A percentile compares a stretch with the other conserved stretches of the same genome.
phyloP scores from a whole-genome alignment of 2,329 filamentous ascomycete species.

The Beauveria rudraprayagi region DNA sequence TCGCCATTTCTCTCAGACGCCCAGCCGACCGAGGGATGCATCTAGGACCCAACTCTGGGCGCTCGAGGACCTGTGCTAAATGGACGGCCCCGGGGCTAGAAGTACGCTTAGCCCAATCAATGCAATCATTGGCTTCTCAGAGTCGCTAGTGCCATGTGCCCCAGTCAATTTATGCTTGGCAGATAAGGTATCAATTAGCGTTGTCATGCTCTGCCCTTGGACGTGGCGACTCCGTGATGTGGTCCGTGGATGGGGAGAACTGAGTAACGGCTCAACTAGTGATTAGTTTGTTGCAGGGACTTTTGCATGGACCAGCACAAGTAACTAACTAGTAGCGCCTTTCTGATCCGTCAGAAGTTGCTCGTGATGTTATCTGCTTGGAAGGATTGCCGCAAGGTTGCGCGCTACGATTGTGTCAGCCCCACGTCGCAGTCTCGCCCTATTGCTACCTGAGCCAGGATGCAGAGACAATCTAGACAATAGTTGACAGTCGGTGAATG shows the following conservation, averaged over 20 bases:
- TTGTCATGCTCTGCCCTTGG: neutral
- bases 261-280: neutral
- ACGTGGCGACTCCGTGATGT: neutral
- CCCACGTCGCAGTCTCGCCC: neutral
- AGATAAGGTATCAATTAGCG: slow-evolving; percentile 9
- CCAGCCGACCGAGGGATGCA: neutral
- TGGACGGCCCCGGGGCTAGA: neutral
- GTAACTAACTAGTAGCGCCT: neutral
- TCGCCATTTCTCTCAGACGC: neutral
- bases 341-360: neutral
- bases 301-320: neutral
- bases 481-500: neutral
- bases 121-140: neutral
- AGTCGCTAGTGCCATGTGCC: neutral
- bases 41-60: neutral
- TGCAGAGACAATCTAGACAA: neutral
- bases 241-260: neutral
- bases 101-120: neutral
- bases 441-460: neutral
- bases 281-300: neutral
- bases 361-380: neutral
- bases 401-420: neutral
- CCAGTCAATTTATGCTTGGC: slow-evolving; percentile 10
- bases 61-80: neutral
- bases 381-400: neutral